Evolutionary conservation across 1,284 basidiomycete genomes (phyloP).

Genomic region (Limonomyces culmigenus): DNA sequence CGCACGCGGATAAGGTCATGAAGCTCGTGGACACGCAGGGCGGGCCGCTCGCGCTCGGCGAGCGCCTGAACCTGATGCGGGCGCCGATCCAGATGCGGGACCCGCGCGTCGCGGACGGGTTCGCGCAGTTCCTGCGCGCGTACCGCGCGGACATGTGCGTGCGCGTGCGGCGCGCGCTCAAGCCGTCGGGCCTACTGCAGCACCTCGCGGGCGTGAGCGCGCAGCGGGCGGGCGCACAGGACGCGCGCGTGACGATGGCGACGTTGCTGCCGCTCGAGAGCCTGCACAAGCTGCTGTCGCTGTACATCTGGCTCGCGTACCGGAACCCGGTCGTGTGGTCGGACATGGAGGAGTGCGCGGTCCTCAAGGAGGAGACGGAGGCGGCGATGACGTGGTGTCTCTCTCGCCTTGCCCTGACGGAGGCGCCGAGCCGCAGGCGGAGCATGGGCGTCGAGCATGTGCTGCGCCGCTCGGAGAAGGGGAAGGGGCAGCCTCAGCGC

Average conservation of each 20-base stretch:
- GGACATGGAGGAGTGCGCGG: conserved; percentile 31
- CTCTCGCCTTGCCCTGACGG: background rate
- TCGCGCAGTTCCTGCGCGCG: conserved; percentile 18
- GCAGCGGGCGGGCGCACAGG: conserved; percentile 9
- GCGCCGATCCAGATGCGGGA: conserved; percentile 32
- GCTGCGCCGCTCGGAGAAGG: too few relatives aligned
- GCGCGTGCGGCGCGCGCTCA: conserved; percentile 15
- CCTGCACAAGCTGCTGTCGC: conserved; percentile 65
- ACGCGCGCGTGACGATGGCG: conserved; percentile 15
- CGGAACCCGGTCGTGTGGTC: conserved; percentile 65
- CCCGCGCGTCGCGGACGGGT: conserved; percentile 12
- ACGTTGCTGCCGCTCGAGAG: conserved; percentile 41
- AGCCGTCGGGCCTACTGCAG: conserved; percentile 21
- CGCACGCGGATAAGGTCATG: conserved; percentile 16
- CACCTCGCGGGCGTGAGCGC: conserved; percentile 26
- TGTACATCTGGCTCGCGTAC: conserved; percentile 81
- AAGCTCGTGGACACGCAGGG: conserved; percentile 28
- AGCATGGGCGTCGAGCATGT: too few relatives aligned
- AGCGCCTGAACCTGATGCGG: conserved; percentile 28
- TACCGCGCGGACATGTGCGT: conserved; percentile 21
- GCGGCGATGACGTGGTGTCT: conserved; percentile 51
- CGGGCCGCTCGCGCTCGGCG: conserved; percentile 24
- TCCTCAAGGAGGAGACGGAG: conserved; percentile 54
- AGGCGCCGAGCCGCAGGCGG: too few relatives aligned
- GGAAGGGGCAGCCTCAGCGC: too few relatives aligned